phyloP scores from a whole-genome alignment of 495 filamentous ascomycete genomes.

The Sporormia fimetaria region DNA sequence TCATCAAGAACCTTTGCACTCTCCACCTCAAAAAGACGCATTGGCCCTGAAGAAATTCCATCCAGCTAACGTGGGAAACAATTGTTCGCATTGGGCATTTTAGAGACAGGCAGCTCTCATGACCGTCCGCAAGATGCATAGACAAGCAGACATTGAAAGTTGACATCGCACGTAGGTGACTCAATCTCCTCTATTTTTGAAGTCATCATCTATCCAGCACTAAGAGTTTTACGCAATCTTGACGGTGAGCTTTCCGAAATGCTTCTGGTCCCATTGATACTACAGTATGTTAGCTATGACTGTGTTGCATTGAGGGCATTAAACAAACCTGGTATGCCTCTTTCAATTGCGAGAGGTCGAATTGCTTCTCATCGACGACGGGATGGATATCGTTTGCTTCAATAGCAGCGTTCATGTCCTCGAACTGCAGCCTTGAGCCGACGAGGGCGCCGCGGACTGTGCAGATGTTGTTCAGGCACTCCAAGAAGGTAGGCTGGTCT shows the following conservation, averaged over 20 bases:
- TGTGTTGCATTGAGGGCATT: background rate
- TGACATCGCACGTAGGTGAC: too few relatives aligned
- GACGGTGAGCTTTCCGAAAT: conserved; percentile 65
- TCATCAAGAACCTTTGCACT: too few relatives aligned
- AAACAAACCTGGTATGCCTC: conserved; percentile 42
- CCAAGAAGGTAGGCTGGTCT: conserved; percentile 31
- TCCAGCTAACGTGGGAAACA: too few relatives aligned
- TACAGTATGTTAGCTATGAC: background rate
- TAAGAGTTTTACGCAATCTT: conserved; percentile 43
- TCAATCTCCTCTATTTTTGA: too few relatives aligned
- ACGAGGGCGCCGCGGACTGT: conserved; percentile 34
- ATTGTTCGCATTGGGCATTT: too few relatives aligned
- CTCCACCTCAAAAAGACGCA: too few relatives aligned
- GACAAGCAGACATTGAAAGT: too few relatives aligned
- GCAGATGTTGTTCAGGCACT: conserved; percentile 29
- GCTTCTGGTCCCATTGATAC: conserved; percentile 58
- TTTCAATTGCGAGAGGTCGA: conserved; percentile 29
- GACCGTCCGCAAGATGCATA: too few relatives aligned
- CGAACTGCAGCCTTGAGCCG: conserved; percentile 31
- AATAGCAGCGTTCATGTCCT: conserved; percentile 34
- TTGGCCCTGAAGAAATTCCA: too few relatives aligned
- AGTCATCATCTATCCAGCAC: conserved; percentile 33
- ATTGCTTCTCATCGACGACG: conserved; percentile 33
- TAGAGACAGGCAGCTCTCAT: too few relatives aligned
- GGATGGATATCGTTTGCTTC: conserved; percentile 34